Conservation (phyloP, 2,329 filamentous ascomycete species). For the Monosporascus sp. region DNA sequence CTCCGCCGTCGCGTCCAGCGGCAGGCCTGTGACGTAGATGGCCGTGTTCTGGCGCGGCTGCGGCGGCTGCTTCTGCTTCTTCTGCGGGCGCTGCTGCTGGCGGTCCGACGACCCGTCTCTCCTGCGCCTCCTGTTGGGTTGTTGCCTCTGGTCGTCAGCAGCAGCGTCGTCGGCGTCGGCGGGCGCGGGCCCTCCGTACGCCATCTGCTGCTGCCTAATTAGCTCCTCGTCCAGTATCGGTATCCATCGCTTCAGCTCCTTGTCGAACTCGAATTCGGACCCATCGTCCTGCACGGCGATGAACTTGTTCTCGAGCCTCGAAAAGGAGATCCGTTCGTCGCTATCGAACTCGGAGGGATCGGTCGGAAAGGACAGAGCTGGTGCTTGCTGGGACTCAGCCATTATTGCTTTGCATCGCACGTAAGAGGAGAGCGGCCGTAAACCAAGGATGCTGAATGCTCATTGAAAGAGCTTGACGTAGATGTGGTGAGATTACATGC, state of each 20-base stretch:
- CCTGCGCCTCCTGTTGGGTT: constrained; percentile 33
- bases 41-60: constrained; percentile 72
- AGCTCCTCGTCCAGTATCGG: constrained; percentile 47
- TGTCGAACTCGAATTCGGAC: constrained; percentile 78
- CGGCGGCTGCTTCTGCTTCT: constrained; percentile 43
- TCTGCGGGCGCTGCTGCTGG: constrained; percentile 36
- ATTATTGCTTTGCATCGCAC: constrained; percentile 6
- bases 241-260: constrained; percentile 67
- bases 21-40: constrained; percentile 86
- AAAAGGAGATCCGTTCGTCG: constrained; percentile 82
- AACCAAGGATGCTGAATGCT: not conserved
- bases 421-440: not conserved
- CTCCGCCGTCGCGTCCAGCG: constrained; percentile 68
- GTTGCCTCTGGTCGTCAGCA: constrained; percentile 22
- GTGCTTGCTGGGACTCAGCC: constrained; percentile 17
- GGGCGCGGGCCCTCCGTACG: constrained; percentile 30
- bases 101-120: constrained; percentile 23
- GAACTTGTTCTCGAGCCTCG: constrained; percentile 75
- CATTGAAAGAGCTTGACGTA: not conserved
- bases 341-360: constrained; percentile 64
- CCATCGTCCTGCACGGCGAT: constrained; percentile 81
- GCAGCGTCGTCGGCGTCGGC: constrained; percentile 30
- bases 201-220: constrained; percentile 27
- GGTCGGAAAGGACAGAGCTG: constrained; percentile 43
- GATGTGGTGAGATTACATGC: not conserved